These are phyloP conservation scores for Neofusicoccum cordaticola DNA, from an alignment of 2,329 filamentous ascomycete genomes.

Conservation along the genomic window DNA sequence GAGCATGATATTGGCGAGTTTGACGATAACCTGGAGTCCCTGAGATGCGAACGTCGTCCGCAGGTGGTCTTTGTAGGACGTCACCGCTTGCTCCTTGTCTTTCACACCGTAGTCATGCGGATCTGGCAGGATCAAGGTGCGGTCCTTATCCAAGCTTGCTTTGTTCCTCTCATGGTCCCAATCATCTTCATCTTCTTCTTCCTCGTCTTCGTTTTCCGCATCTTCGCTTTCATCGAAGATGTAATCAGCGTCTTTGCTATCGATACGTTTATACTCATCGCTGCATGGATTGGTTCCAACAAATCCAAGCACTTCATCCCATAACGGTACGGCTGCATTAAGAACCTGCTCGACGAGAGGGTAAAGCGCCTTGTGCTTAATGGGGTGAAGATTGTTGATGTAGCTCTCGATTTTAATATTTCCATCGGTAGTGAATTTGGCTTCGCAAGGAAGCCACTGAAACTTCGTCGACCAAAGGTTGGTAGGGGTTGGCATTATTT, in stretches of 20 bases:
- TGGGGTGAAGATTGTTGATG: constrained; percentile 52
- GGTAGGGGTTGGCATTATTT: not conserved
- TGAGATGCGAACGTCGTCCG: constrained; percentile 35
- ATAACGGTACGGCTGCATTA: constrained; percentile 44
- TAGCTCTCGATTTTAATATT: constrained; percentile 45
- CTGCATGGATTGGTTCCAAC: not conserved
- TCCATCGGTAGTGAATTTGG: constrained; percentile 36
- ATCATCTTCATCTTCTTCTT: not conserved
- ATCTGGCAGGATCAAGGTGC: not conserved
- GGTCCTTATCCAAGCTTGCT: not conserved
- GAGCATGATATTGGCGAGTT: constrained; percentile 57
- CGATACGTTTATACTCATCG: not conserved
- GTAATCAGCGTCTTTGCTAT: not conserved
- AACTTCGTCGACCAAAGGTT: constrained; percentile 32
- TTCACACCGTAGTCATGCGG: not conserved
- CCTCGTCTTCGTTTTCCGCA: not conserved
- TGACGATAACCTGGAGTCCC: constrained; percentile 60
- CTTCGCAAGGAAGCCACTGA: constrained; percentile 52
- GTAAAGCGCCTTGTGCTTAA: constrained; percentile 40
- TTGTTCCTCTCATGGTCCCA: not conserved
- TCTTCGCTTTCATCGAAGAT: too few relatives aligned
- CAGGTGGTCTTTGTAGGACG: constrained; percentile 17
- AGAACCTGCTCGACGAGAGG: constrained; percentile 43
- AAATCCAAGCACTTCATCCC: constrained; percentile 25
- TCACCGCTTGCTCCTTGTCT: not conserved